Conservation (phyloP, 1,284 basidiomycete genomes). For the Boletus subluridellus region DNA sequence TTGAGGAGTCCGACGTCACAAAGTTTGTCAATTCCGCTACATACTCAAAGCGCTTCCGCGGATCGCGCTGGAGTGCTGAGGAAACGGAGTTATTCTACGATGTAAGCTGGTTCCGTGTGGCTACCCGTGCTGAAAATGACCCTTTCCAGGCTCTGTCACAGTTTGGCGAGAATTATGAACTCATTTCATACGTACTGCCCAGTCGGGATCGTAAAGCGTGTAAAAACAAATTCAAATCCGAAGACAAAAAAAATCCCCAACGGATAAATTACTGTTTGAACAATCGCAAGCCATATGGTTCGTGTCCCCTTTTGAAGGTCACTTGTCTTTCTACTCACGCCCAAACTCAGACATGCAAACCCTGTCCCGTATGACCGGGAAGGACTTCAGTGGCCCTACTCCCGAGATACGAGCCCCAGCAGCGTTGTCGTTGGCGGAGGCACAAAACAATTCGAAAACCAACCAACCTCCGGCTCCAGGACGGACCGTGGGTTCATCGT, state of each 20-base stretch:
- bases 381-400: slow-evolving; percentile 76
- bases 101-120: slow-evolving; percentile 42
- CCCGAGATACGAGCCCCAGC: slow-evolving; percentile 61
- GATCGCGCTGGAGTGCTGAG: slow-evolving; percentile 78
- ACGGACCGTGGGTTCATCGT: slow-evolving; percentile 1
- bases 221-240: slow-evolving; percentile 87
- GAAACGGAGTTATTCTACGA: slow-evolving; percentile 86
- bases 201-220: slow-evolving; percentile 84
- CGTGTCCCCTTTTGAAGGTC: slow-evolving; percentile 19
- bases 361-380: slow-evolving; percentile 71
- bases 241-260: slow-evolving; percentile 74
- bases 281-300: slow-evolving; percentile 68
- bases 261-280: slow-evolving; percentile 66
- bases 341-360: slow-evolving; percentile 57
- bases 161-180: slow-evolving; percentile 90
- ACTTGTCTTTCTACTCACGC: not conserved
- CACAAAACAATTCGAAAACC: slow-evolving; percentile 7
- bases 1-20: slow-evolving; percentile 78
- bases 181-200: slow-evolving; percentile 82
- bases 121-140: slow-evolving; percentile 4
- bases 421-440: slow-evolving; percentile 27
- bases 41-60: slow-evolving; percentile 71
- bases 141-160: slow-evolving; percentile 70
- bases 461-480: not conserved
- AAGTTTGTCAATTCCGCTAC: slow-evolving; percentile 85